Evolutionary conservation across 176 grass and related monocot species (phyloP), one percentile per base, ranked within the genome.

Genomic region (Eragrostis curvula): DNA sequence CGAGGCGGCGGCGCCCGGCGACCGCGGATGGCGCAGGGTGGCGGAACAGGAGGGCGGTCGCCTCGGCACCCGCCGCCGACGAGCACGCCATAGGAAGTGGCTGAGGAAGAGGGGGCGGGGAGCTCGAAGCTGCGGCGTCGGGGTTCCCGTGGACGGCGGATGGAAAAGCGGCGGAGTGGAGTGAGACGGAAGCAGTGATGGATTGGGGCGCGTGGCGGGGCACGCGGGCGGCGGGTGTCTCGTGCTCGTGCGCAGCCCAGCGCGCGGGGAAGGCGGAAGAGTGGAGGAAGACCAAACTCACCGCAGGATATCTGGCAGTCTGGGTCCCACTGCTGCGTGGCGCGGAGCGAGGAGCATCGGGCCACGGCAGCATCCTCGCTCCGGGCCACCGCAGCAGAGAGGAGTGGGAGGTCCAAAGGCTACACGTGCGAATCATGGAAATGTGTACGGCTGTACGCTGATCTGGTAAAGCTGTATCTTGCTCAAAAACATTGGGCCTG

Each of bases 231-330:
- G 25, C 56, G 55, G 29, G 85, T 41, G 73, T 78, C 61, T 42
- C 74, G 87, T 88, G 73, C 69, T 59, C 80, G 81, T 84, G 73
- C 71, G 32, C 69, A 46, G 62, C n/a, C n/a, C n/a, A n/a, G n/a
- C n/a, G 86, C 67, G 80, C 83, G 53, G 68, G 80, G 56, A 21
- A 77, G 68, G 28, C 49, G 66, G 78, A n/a, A 1, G 9, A 21
- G 66, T 43, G 69, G 40, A 20, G 23, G 81, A 53, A 30, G 71
- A 81, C 59, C 81, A 48, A 74, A 58, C 44, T 42, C 32, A 70
- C 52, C 18, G 5, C 6, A 32, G 79, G 68, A 68, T 88, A 75
- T 84, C 81, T 80, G 75, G 51, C 60, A 7, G 23, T 0, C n/a
- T 32, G 79, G 71, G 85, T 0, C 58, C 69, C 43, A 14, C 58